These are phyloP conservation scores for Cytospora leucostoma DNA, from an alignment of 2,329 filamentous ascomycete species.

Conservation along the genomic window DNA sequence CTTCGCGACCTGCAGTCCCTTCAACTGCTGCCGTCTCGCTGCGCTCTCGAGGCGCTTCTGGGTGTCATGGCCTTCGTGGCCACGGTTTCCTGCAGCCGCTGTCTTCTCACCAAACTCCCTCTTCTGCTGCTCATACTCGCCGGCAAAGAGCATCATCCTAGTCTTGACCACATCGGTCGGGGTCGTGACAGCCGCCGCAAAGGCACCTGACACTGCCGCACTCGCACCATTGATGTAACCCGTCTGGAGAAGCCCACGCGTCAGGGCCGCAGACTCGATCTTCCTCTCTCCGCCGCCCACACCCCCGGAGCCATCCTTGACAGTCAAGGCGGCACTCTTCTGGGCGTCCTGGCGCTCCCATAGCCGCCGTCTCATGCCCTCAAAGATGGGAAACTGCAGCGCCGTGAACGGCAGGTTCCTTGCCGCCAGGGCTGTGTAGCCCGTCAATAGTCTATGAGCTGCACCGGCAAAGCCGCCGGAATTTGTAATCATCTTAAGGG, in stretches of 20 bases:
- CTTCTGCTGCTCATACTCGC: constrained; percentile 32
- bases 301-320: constrained; percentile 31
- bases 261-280: constrained; percentile 23
- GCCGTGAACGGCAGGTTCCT: constrained; percentile 87
- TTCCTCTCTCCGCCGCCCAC: constrained; percentile 37
- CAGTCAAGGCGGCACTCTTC: constrained; percentile 30
- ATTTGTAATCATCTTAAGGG: constrained; percentile 47
- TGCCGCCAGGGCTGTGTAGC: constrained; percentile 79
- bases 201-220: constrained; percentile 71
- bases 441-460: constrained; percentile 61
- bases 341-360: constrained; percentile 39
- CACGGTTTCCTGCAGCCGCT: constrained; percentile 9
- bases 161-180: constrained; percentile 91
- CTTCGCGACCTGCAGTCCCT: constrained; percentile 61
- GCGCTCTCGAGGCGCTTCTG: constrained; percentile 32
- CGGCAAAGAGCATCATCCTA: constrained; percentile 76
- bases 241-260: constrained; percentile 58
- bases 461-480: constrained; percentile 51
- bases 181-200: constrained; percentile 81
- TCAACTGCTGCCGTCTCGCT: constrained; percentile 40
- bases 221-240: constrained; percentile 71
- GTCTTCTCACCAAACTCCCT: constrained; percentile 26
- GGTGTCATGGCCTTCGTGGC: constrained; percentile 28
- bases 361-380: constrained; percentile 63
- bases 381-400: constrained; percentile 86